Percentiles rank a stretch among this genome's conserved stretches.
Conservation (phyloP, 2,329 filamentous ascomycete genomes). For the Salinomyces thailandicus region DNA sequence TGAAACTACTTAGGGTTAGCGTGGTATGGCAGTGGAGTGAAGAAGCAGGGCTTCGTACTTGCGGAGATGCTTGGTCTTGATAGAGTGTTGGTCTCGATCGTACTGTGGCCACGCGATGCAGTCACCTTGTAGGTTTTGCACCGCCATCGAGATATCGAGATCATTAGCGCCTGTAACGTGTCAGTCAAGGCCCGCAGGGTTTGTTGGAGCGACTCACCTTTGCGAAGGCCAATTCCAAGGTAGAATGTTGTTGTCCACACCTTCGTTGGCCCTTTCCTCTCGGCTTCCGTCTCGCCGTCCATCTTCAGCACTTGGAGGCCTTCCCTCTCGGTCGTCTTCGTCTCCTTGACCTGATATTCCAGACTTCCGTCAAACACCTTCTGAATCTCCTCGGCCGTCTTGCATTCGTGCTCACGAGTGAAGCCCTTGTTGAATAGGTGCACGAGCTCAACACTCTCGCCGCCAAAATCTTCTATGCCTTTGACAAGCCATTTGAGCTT, state of each 20-base stretch:
- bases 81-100: constrained; percentile 61
- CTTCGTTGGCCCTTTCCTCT: constrained; percentile 33
- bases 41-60: constrained; percentile 50
- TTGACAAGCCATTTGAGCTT: constrained; percentile 80
- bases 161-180: constrained; percentile 49
- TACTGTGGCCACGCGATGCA: constrained; percentile 69
- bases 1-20: constrained; percentile 50
- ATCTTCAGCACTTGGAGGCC: constrained; percentile 25
- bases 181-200: not conserved
- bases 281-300: constrained; percentile 23
- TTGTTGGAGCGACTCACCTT: constrained; percentile 10
- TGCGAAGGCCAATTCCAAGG: constrained; percentile 69
- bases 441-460: constrained; percentile 59
- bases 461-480: constrained; percentile 67
- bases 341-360: constrained; percentile 49
- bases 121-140: constrained; percentile 74
- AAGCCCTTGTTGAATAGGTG: constrained; percentile 92
- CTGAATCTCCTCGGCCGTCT: constrained; percentile 50
- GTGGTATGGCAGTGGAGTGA: not conserved
- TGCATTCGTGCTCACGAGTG: constrained; percentile 66
- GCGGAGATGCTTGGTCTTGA: constrained; percentile 74
- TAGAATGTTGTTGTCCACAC: constrained; percentile 91
- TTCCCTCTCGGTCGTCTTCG: constrained; percentile 42
- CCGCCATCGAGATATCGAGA: constrained; percentile 69
- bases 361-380: constrained; percentile 52